Evolutionary conservation across 805 yeast genomes (phyloP), one percentile per base, ranked within the genome.

Genomic region (Metschnikowia arizonensis): DNA sequence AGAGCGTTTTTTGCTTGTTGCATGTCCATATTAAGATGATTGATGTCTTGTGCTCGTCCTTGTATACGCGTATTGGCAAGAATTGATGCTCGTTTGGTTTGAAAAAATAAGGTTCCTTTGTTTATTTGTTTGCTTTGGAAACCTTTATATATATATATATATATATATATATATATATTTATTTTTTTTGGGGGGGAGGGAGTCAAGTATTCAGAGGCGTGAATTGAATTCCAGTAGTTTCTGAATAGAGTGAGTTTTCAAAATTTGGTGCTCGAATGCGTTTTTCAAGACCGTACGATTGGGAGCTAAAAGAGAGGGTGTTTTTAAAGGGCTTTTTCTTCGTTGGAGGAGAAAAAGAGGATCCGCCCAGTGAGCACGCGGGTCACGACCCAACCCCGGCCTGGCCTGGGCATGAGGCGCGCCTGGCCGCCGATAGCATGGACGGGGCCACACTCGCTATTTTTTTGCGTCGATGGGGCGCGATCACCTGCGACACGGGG

Each of bases 1-100:
- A 85, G 77, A 18, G 62, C 56, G 50, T 59, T 60, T 47, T 60
- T 57, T 31, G 62, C 62, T 29, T 42, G 47, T 37, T 48, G 47
- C 48, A 50, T 42, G 31, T 50, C 37, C 53, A 47, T 49, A 23
- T 17, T 33, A 19, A 21, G 35, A 26, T 24, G 37, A n/a, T 17
- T 39, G 35, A 11, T 25, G 40, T 30, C 19, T 37, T 21, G 31
- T 26, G 32, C 18, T 37, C 18, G 33, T 26, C 14, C 32, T 18
- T 37, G 40, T 37, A 28, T 37, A 37, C 40, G 40, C 40, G 40
- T 37, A 11, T 37, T 17, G 24, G 40, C 18, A 28, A 21, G 33
- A 37, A 28, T 36, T 5, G 14, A 25, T 29, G 33, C 40, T 26
- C 40, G 33, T 26, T 26, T 28, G 11, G 23, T n/a, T 12, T 18